A percentile compares a stretch with the other conserved stretches of the same genome.
These are phyloP conservation scores for Pythium dissimile DNA, from an alignment of 352 stramenopile species.

Conservation along the genomic window DNA sequence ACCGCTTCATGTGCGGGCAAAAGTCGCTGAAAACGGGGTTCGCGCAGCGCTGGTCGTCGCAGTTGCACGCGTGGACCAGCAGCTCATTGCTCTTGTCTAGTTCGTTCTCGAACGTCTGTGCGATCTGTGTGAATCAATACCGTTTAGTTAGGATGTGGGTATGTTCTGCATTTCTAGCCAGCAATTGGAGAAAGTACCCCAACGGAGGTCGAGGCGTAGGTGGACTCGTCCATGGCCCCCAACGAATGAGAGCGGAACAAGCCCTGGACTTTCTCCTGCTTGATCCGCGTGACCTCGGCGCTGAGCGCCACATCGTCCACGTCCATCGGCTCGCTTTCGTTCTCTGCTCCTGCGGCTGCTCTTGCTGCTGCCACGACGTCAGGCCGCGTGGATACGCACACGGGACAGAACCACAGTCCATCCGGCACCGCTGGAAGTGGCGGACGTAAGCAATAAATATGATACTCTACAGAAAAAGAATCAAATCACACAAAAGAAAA, in stretches of 20 bases:
- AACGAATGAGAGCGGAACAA: not conserved
- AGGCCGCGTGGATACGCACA: conserved; percentile 17
- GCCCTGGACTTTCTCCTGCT: conserved; percentile 3
- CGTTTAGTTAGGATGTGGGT: too few species aligned
- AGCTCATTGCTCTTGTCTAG: conserved; percentile 45
- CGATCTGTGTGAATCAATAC: conserved; percentile 28
- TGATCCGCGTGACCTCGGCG: conserved; percentile 1
- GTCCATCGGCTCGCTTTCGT: conserved; percentile 8
- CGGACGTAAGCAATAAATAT: conserved; percentile 57
- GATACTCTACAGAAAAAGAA: conserved; percentile 34
- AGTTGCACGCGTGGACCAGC: conserved; percentile 57
- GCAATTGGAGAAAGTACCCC: conserved; percentile 7
- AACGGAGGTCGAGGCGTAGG: conserved; percentile 6
- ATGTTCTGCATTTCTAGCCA: too few species aligned
- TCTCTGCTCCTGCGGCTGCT: too few species aligned
- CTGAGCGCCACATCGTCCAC: conserved; percentile 11
- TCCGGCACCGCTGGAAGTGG: conserved; percentile 39
- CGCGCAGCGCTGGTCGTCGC: conserved; percentile 38
- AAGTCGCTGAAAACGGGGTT: conserved; percentile 37
- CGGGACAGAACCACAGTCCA: conserved; percentile 56
- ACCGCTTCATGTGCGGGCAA: conserved; percentile 63
- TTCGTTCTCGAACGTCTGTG: conserved; percentile 36
- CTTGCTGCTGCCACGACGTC: not conserved
- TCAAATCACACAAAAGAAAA: not conserved
- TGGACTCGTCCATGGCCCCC: not conserved